phyloP scores from a whole-genome alignment of 345 rosid genomes.

The Eucalyptus erythrocorys region DNA sequence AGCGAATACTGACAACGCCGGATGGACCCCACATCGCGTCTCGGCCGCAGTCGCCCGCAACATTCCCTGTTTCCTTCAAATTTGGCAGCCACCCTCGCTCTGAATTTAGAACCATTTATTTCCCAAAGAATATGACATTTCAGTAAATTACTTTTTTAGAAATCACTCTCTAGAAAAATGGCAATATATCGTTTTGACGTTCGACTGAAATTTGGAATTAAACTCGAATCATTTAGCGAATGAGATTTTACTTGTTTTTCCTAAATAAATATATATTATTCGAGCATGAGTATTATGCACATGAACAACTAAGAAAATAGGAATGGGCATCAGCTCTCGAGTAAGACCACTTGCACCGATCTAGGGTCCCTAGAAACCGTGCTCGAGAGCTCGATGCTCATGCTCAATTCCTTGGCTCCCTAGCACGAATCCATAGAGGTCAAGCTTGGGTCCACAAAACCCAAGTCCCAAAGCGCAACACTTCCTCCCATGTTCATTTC shows the following conservation, averaged over 20 bases:
- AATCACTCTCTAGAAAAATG: too few species aligned
- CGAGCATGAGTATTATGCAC: background rate
- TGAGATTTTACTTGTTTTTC: background rate
- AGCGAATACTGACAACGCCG: background rate
- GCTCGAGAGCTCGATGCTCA: background rate
- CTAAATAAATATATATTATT: too few species aligned
- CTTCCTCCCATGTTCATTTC: fast-evolving
- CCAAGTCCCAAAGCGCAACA: fast-evolving
- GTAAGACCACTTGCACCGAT: fast-evolving
- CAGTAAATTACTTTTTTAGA: too few species aligned
- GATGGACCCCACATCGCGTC: background rate
- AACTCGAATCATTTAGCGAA: too few species aligned
- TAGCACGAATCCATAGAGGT: background rate
- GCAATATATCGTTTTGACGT: background rate
- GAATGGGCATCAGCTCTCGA: fast-evolving
- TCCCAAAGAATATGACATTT: background rate
- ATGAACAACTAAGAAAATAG: too few species aligned
- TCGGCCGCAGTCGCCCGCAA: background rate
- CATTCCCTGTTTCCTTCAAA: background rate
- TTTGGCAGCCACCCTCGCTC: background rate
- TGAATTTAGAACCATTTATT: background rate
- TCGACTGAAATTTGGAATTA: too few species aligned
- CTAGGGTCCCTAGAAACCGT: fast-evolving
- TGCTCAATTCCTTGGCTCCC: background rate
- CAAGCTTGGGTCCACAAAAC: fast-evolving